phyloP scores from a whole-genome alignment of 2,329 filamentous ascomycete genomes.

The Hypoxylon sp. region DNA sequence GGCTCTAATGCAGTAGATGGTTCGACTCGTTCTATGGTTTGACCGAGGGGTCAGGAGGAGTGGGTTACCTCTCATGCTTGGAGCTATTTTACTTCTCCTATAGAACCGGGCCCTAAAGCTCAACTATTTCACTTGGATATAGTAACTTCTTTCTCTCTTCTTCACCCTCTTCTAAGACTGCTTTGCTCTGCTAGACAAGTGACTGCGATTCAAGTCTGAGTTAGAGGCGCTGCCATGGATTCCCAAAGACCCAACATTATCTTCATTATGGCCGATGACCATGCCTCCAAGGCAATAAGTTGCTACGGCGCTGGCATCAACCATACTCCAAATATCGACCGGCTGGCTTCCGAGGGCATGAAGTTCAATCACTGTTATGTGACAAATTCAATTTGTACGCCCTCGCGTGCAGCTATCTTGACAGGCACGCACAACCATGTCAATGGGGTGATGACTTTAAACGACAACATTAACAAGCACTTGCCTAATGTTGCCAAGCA shows the following conservation, averaged over 20 bases:
- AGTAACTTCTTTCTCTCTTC: not conserved
- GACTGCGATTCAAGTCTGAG: not conserved
- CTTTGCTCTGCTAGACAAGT: not conserved
- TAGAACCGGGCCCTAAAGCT: not conserved
- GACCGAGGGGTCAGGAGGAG: conserved; percentile 3
- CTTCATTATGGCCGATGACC: conserved; percentile 69
- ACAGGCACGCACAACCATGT: conserved; percentile 67
- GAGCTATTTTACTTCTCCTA: not conserved
- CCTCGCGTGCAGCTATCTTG: conserved; percentile 63
- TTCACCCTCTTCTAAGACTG: not conserved
- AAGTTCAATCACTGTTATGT: conserved; percentile 67
- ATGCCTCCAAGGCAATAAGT: conserved; percentile 64
- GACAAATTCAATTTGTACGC: conserved; percentile 67
- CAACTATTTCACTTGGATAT: not conserved
- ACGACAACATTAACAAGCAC: conserved; percentile 63
- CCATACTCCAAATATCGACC: conserved; percentile 64
- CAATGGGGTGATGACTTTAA: conserved; percentile 65
- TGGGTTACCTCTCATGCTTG: not conserved
- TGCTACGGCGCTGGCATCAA: conserved; percentile 66
- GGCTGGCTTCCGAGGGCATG: conserved; percentile 64
- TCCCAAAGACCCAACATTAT: conserved; percentile 56
- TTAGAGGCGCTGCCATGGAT: conserved; percentile 6
- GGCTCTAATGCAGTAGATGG: not conserved
- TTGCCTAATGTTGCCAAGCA: conserved; percentile 66
- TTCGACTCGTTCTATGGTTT: not conserved